Base-by-base conservation (phyloP, 176 grass and related monocot genomes). In the Cenchrus purpureus region DNA sequence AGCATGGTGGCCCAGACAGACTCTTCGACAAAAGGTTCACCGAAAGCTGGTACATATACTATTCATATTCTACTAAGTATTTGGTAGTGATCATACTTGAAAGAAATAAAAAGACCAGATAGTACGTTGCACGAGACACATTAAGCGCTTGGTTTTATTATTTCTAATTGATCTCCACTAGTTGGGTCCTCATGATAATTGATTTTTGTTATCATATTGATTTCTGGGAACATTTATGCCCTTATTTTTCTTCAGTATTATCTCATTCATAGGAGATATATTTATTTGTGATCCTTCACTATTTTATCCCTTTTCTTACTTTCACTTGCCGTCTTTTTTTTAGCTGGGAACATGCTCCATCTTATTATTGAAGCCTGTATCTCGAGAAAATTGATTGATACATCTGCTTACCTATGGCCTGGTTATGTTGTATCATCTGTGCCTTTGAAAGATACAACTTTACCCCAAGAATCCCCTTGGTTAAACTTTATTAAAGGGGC, bases 351-450 rank as follows among this genome's bases (percentile, higher is more conserved):
- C 74, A 99, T 99, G 90, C 84, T 95, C 70, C 93, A 99, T 83
- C 93, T 99, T 85, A 96, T 99, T 88, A 83, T 99, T 71, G 97
- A 99, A 85, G 93, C 97, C 45, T 96, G 97, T 78, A 99, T 99
- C 63, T 92, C 97, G 8, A 99, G 97, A 87, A 94, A 94, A 50
- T 87, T 99, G 86, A 89, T 99, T 0, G 97, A 99, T 80, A 96
- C 97, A 72, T 91, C 93, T 86, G 91, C 81, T 80, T 99, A 96
- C 71, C 86, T 92, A 80, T 99, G 97, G 97, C 93, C 93, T 58
- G 88, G 93, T 55, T 99, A 94, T 79, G 88, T 94, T 70, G 86
- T 91, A 76, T 46, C 86, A 52, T 87, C 91, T 87, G 80, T 77
- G 76, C 78, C 73, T 87, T 74, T 76, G 75, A 92, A 94, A 79